A percentile compares a stretch with the other conserved stretches of the same genome.
Evolutionary conservation across 2,329 filamentous ascomycete species (phyloP).

Genomic region (Colletotrichum liriopes): DNA sequence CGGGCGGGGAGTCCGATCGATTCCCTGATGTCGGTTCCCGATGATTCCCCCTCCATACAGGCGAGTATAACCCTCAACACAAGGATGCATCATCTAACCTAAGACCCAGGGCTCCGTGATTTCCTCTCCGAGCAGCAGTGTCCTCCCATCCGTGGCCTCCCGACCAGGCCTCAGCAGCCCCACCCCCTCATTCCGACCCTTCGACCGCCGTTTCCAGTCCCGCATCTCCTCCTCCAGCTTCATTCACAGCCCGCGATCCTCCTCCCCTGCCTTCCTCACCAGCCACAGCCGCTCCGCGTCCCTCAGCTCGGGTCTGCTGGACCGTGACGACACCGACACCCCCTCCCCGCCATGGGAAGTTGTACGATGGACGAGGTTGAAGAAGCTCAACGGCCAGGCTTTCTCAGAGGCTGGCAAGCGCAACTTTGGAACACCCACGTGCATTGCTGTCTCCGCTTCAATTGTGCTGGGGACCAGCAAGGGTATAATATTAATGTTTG

Average conservation of each 20-base stretch:
- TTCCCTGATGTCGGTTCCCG: slow-evolving; percentile 81
- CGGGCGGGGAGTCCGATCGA: slow-evolving; percentile 77
- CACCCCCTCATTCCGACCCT: slow-evolving; percentile 89
- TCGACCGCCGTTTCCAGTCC: slow-evolving; percentile 95
- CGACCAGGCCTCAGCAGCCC: slow-evolving; percentile 78
- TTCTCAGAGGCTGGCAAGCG: slow-evolving; percentile 94
- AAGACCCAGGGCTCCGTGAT: slow-evolving; percentile 67
- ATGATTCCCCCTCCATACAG: slow-evolving; percentile 88
- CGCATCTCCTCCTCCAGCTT: slow-evolving; percentile 77
- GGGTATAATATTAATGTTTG: slow-evolving; percentile 94
- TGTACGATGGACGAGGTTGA: slow-evolving; percentile 93
- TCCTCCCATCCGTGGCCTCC: slow-evolving; percentile 78
- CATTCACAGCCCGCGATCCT: slow-evolving; percentile 74
- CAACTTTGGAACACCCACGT: slow-evolving; percentile 93
- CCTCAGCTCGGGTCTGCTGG: slow-evolving; percentile 78
- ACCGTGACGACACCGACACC: slow-evolving; percentile 77
- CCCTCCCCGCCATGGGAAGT: slow-evolving; percentile 94
- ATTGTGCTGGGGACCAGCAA: slow-evolving; percentile 95
- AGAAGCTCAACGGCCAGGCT: slow-evolving; percentile 88
- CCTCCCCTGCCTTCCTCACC: slow-evolving; percentile 84
- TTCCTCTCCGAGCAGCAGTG: slow-evolving; percentile 81
- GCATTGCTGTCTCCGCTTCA: slow-evolving; percentile 87
- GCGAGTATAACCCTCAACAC: slow-evolving; percentile 61
- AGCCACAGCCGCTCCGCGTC: slow-evolving; percentile 87
- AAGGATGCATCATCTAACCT: slow-evolving; percentile 19